Percentiles rank a stretch among this genome's conserved stretches.
Evolutionary conservation across 257 asterid genomes (phyloP).

Genomic region (Primulina eburnea): DNA sequence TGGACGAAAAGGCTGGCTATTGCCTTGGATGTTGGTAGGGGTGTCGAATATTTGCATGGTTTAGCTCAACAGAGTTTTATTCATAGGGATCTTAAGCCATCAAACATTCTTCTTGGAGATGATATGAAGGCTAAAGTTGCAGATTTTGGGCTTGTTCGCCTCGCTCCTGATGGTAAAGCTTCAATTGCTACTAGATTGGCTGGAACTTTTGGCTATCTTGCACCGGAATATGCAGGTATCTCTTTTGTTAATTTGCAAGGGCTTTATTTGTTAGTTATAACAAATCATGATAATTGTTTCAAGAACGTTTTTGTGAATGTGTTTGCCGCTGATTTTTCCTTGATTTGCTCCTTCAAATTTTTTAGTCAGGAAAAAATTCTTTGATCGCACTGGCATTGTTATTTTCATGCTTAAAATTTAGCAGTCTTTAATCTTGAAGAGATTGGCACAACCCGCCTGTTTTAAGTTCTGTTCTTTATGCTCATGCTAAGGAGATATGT

Average conservation of each 20-base stretch:
- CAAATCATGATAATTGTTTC: background rate
- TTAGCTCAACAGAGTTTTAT: background rate
- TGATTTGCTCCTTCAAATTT: background rate
- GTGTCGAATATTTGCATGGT: background rate
- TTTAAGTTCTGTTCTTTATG: too few relatives aligned
- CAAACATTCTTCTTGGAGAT: slow-evolving; percentile 8
- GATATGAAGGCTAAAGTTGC: slow-evolving; percentile 14
- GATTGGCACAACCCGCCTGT: too few relatives aligned
- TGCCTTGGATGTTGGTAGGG: slow-evolving; percentile 10
- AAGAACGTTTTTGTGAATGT: background rate
- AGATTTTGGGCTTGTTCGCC: slow-evolving; percentile 29
- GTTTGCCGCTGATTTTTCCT: too few relatives aligned
- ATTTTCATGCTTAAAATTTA: background rate
- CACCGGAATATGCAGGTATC: slow-evolving; percentile 22
- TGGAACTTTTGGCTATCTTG: slow-evolving; percentile 19
- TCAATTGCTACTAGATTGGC: slow-evolving; percentile 25
- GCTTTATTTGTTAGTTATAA: too few relatives aligned
- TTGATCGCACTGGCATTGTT: background rate
- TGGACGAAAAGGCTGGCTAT: slow-evolving; percentile 25
- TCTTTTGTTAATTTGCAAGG: background rate
- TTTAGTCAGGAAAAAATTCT: background rate
- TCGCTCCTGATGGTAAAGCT: slow-evolving; percentile 27
- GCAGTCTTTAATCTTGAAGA: background rate
- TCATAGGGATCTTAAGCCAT: slow-evolving; percentile 3
- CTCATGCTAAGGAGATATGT: background rate